A percentile compares a stretch with the other conserved stretches of the same genome.
Conservation (phyloP, 2,329 filamentous ascomycete genomes). For the Xylaria sp. region DNA sequence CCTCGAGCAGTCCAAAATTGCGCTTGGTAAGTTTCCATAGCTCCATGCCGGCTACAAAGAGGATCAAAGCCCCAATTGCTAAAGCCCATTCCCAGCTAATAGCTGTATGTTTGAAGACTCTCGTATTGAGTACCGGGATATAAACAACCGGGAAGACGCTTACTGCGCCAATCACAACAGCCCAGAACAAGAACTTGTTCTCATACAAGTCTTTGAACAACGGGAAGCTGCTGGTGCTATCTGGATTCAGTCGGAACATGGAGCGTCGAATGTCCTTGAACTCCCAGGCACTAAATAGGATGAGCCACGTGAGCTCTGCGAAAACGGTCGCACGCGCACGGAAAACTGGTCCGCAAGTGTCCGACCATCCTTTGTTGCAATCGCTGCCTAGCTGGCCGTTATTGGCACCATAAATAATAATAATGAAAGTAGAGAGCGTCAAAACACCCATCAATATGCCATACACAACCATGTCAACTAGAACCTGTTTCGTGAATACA, state of each 20-base stretch:
- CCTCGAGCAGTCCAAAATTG: slow-evolving; percentile 61
- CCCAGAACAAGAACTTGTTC: slow-evolving; percentile 77
- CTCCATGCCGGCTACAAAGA: slow-evolving; percentile 76
- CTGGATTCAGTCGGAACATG: slow-evolving; percentile 73
- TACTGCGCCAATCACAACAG: slow-evolving; percentile 68
- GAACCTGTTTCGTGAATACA: slow-evolving; percentile 81
- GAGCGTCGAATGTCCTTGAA: slow-evolving; percentile 78
- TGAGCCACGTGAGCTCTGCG: slow-evolving; percentile 77
- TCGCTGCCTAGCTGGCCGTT: slow-evolving; percentile 64
- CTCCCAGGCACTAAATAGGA: slow-evolving; percentile 80
- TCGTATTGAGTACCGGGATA: slow-evolving; percentile 74
- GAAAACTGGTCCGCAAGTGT: slow-evolving; percentile 70
- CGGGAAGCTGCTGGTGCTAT: slow-evolving; percentile 60
- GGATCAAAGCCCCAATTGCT: slow-evolving; percentile 68
- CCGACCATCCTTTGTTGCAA: slow-evolving; percentile 70
- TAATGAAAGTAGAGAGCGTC: slow-evolving; percentile 72
- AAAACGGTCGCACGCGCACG: slow-evolving; percentile 78
- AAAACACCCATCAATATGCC: slow-evolving; percentile 80
- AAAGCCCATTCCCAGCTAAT: slow-evolving; percentile 83
- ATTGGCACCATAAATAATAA: slow-evolving; percentile 68
- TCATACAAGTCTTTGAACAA: slow-evolving; percentile 71
- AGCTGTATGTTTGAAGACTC: slow-evolving; percentile 76
- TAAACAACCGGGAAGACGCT: slow-evolving; percentile 76
- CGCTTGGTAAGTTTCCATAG: slow-evolving; percentile 77
- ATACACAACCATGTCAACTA: slow-evolving; percentile 83